phyloP scores from a whole-genome alignment of 2,329 filamentous ascomycete species.

The Verticillium longisporum region DNA sequence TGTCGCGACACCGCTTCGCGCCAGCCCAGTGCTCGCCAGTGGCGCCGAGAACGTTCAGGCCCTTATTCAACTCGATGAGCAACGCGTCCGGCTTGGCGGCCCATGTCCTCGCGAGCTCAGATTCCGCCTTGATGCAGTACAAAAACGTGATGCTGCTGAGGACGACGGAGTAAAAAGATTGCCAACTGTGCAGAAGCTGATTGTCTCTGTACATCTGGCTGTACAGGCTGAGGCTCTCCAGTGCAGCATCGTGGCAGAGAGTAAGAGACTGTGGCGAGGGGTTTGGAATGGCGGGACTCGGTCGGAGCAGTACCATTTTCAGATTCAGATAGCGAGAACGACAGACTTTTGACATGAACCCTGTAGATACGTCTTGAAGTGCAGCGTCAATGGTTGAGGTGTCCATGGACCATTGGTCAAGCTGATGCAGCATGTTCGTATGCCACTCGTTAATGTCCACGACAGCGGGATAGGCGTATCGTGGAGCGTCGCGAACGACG shows the following conservation, averaged over 20 bases:
- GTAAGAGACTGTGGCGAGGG: slow-evolving; percentile 31
- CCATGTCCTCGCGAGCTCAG: slow-evolving; percentile 28
- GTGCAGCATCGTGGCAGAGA: slow-evolving; percentile 35
- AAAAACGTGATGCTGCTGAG: slow-evolving; percentile 41
- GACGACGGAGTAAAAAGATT: slow-evolving; percentile 40
- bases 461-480: slow-evolving; percentile 40
- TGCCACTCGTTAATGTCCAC: slow-evolving; percentile 40
- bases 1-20: slow-evolving; percentile 37
- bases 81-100: slow-evolving; percentile 17
- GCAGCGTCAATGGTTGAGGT: slow-evolving; percentile 21
- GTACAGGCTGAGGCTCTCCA: slow-evolving; percentile 30
- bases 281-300: slow-evolving; percentile 43
- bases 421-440: slow-evolving; percentile 26
- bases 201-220: slow-evolving; percentile 36
- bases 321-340: slow-evolving; percentile 39
- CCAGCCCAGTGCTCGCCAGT: slow-evolving; percentile 45
- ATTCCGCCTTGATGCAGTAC: slow-evolving; percentile 41
- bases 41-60: slow-evolving; percentile 40
- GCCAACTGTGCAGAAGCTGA: slow-evolving; percentile 38
- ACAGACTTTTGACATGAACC: slow-evolving; percentile 26
- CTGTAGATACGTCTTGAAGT: not conserved
- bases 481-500: slow-evolving; percentile 36
- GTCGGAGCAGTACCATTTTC: slow-evolving; percentile 40
- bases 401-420: slow-evolving; percentile 31
- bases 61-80: slow-evolving; percentile 30